Base-by-base conservation (phyloP, 1,139 yeast genomes). In the Pichia sp. region DNA sequence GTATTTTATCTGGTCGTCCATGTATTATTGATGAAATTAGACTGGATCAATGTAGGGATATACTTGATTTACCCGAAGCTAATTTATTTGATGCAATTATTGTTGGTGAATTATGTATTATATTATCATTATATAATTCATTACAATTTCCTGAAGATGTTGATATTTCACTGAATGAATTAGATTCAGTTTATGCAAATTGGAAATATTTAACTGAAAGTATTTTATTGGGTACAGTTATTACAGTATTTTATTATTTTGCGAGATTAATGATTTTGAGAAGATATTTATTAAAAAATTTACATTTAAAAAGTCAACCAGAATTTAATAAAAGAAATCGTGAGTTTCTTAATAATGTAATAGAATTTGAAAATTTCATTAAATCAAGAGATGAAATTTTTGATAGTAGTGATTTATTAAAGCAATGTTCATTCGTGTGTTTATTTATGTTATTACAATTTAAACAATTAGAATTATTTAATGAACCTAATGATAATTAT, bases 31-130 rank as follows among this genome's bases (percentile, higher is more conserved):
- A 83, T 56, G 81, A 76, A 48, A 67, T 73, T 28, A 64, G 89
- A 44, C 61, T 83, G 38, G 78, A 75, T 48, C 73, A 77, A 50
- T 79, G 88, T 45, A 70, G 80, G 11, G 71, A 80, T 14, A 76
- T 85, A 1, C 62, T 84, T 35, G 77, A 79, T 27, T 64, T 81
- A 30, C 71, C 82, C 2, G 69, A 76, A 30, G 79, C 89, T 0
- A 80, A 86, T 6, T 80, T 80, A 52, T 83, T 83, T 57, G 94
- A 84, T 56, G 91, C 89, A 4, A 61, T 88, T 44, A 80, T 84
- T 79, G 85, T 84, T 15, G 83, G 87, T 40, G 91, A 83, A 57
- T 75, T 84, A 35, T 74, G 80, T 8, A 66, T 82, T 13, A 70
- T 80, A 40, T 63, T 78, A 34, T 69, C 81, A 16, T 65, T 85